These are phyloP conservation scores for Heracleum sosnowskyi DNA, from an alignment of 129 eudicot genomes.

Conservation along the genomic window DNA sequence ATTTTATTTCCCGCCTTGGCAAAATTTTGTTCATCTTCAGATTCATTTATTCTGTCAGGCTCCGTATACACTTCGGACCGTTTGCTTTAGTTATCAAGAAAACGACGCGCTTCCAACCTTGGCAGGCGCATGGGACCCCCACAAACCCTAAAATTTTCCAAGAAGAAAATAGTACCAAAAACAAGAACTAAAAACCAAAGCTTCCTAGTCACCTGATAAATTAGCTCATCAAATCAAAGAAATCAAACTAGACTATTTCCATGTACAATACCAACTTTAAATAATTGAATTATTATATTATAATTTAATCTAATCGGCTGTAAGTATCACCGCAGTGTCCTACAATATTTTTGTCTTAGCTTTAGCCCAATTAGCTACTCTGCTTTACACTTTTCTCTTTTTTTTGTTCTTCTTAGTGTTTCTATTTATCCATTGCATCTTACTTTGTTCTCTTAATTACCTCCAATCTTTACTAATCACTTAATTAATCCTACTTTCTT, in stretches of 20 bases:
- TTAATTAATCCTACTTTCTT: not conserved
- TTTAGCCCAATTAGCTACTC: not conserved
- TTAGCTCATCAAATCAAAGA: slow-evolving; percentile 5
- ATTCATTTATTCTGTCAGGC: not conserved
- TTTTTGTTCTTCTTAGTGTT: not conserved
- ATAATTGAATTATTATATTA: not conserved
- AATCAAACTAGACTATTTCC: not conserved
- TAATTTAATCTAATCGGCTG: not conserved
- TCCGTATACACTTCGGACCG: not conserved
- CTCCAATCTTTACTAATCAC: not conserved
- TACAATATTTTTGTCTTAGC: slow-evolving; percentile 3
- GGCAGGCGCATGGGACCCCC: not conserved
- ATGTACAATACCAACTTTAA: not conserved
- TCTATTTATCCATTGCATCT: slow-evolving; percentile 8
- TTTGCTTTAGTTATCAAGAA: not conserved
- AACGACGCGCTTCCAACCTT: slow-evolving; percentile 2
- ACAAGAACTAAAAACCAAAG: not conserved
- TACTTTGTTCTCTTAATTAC: slow-evolving; percentile 1
- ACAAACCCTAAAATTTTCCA: not conserved
- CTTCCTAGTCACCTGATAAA: not conserved
- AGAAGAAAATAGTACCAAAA: not conserved
- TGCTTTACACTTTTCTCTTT: slow-evolving; percentile 4
- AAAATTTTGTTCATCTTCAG: not conserved
- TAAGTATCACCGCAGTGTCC: not conserved
- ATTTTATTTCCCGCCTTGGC: not conserved